Conservation (phyloP, 164 flowering plant species). For the Nymphaea colorata region DNA sequence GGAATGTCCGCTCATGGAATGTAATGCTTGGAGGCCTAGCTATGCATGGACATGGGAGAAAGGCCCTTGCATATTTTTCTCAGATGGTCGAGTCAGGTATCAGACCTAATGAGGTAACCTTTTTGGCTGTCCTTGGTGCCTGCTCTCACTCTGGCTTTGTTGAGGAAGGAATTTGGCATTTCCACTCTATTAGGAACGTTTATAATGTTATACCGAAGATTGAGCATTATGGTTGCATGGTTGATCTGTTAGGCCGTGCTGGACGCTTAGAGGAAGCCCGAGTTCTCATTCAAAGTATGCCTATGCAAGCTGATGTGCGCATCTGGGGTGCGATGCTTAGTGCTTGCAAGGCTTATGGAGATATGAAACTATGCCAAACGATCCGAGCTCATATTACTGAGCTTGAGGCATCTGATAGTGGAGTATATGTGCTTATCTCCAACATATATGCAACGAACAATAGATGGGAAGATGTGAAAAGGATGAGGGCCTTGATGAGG, state of each 20-base stretch:
- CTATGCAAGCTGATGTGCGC: constrained; percentile 35
- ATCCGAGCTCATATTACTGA: constrained; percentile 17
- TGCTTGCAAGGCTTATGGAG: constrained; percentile 33
- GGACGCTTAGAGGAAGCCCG: constrained; percentile 38
- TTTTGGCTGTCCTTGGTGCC: constrained; percentile 40
- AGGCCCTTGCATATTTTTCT: constrained; percentile 22
- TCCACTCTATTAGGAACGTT: constrained; percentile 19
- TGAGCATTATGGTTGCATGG: constrained; percentile 53
- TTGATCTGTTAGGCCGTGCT: constrained; percentile 45
- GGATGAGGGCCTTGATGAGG: constrained; percentile 36
- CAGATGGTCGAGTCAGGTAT: constrained; percentile 18
- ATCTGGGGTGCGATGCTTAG: constrained; percentile 49
- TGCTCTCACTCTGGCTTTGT: constrained; percentile 54
- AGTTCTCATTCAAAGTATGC: constrained; percentile 28
- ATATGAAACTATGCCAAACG: constrained; percentile 20
- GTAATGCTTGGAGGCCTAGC: constrained; percentile 44
- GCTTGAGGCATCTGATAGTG: constrained; percentile 33
- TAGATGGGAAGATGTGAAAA: constrained; percentile 38
- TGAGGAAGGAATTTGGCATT: constrained; percentile 27
- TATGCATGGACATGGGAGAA: constrained; percentile 36
- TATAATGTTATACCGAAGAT: constrained; percentile 24
- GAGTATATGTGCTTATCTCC: constrained; percentile 39
- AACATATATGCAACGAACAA: constrained; percentile 33
- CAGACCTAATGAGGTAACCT: constrained; percentile 40
- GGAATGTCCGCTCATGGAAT: constrained; percentile 36